Base-by-base conservation (phyloP, 1,139 yeast species). In the Scheffersomyces titani region DNA sequence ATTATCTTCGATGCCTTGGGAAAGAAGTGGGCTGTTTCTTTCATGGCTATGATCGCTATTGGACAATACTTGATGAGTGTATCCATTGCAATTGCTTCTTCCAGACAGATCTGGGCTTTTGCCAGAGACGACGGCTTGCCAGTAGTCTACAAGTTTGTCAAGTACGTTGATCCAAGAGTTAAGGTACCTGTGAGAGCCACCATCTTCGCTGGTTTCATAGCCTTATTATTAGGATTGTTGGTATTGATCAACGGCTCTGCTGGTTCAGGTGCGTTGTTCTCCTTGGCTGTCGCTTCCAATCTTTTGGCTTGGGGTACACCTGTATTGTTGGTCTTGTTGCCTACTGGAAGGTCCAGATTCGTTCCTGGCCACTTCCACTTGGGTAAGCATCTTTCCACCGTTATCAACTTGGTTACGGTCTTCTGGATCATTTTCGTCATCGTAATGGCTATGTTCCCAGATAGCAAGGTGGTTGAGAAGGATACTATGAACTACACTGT, bases 231-330 rank as follows among this genome's bases (percentile, higher is more conserved):
- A 47, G 68, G 73, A 3, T 64, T 74, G 54, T 74, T 76, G 59
- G 73, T 74, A 54, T 65, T 76, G 55, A 76, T 78, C 56, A 49
- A 54, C 19, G 75, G 78, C 19, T 53, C 62, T 13, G 66, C 70
- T 55, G 80, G 79, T 51, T 72, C 76, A 65, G 73, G 74, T 59
- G 85, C 86, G 16, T 74, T 82, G 54, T 81, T 81, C 66, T 80
- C 84, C 1, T 81, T 82, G 56, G 83, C 80, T 20, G 77, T 82
- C 55, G 76, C 81, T 49, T 79, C 83, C 30, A 82, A 78, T 66
- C 71, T 64, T 62, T 72, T 73, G 64, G 75, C 74, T 55, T 81
- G 75, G 81, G 76, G 76, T 45, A 71, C 69, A 24, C 85, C 85
- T 4, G 72, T 77, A 5, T 64, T 81, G 5, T 68, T 81, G 57